Base-by-base conservation (phyloP, 192 early-diverging fungal species). In the Coemansia sp. region DNA sequence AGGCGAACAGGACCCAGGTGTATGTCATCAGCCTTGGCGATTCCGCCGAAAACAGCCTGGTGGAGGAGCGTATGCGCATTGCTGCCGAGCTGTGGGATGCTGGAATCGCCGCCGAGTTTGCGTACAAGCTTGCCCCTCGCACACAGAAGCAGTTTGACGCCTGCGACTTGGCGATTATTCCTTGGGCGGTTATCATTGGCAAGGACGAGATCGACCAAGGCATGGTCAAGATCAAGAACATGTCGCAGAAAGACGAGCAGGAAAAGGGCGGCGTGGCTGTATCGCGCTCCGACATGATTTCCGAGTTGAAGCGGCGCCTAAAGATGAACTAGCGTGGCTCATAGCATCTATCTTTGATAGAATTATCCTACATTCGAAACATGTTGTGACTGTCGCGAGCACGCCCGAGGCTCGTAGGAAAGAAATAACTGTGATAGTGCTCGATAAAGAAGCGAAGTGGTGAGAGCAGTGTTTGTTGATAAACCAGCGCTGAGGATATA, bases 111-210 rank as follows among this genome's bases (percentile, higher is more conserved):
- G 91, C 96, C 31, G 92, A 96, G 74, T 98, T 92, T 79, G 79
- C 90, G 65, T 97, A 92, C 85, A 99, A 99, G 84, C 76, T 79
- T n/a, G 96, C 98, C 74, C 92, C 94, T 11, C 86, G 89, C 64
- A 81, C 92, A 49, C 88, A 91, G 47, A 73, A 70, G 5, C 94
- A 99, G 80, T 94, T 89, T 74, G 86, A 88, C 46, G 80, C 68
- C 8, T 95, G 94, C 69, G 93, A 96, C 59, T 87, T 86, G 27
- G 91, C 94, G 45, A 86, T 88, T 59, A 96, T 99, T 62, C 97
- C 97, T 1, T 87, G 93, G 51, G 93, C 91, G 1, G 89, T 99
- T 40, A 93, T 97, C 61, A 85, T 99, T 58, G 96, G 95, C 47
- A 74, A 85, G 24, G 87, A 89, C 65, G 96, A 98, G 78, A 49